Evolutionary conservation across 2,329 filamentous ascomycete species (phyloP), one percentile per base, ranked within the genome.

Genomic region (Fusarium sulawesiense): DNA sequence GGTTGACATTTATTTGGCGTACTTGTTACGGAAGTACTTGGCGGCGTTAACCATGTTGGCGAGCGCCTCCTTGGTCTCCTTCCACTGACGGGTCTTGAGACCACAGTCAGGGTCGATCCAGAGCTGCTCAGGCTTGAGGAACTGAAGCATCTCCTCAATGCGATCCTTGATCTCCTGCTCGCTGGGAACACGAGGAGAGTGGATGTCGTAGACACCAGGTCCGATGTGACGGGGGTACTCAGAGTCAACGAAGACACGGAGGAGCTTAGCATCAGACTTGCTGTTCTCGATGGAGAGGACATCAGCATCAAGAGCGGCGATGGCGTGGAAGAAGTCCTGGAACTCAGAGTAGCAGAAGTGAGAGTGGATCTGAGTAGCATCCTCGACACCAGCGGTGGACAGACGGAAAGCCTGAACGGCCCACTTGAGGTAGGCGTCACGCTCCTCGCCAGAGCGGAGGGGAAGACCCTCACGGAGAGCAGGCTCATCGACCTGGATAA

Each of bases 281-380:
- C 93, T 97, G 93, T 99, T 99, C 92, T 99, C 96, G 77, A 99
- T 99, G 80, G 93, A 97, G 78, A 99, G 91, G 71, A 99, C 96
- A 84, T 99, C 96, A 71, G 96, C 95, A 81, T 99, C 96, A 73
- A 99, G 92, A 68, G 96, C 95, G 73, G 96, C 93, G 77, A 99
- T 99, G 85, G 96, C 96, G 86, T 98, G 93, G 94, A 99, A 99
- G 90, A 99, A 99, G 88, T 99, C 96, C 87, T 99, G 96, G 93
- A 99, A 99, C 89, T 99, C 96, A 56, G 96, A 98, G 91, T 99
- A 99, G 85, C 96, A 99, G 93, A 99, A 99, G 89, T 99, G 96
- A 72, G 94, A 98, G 92, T 99, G 96, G 83, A 99, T 98, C 89
- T 99, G 96, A 75, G 96, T 99, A 64, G 92, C 93, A 84, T 99